Evolutionary conservation across 768 basidiomycete species (phyloP).

Genomic region (Cystobasidium tubakii): DNA sequence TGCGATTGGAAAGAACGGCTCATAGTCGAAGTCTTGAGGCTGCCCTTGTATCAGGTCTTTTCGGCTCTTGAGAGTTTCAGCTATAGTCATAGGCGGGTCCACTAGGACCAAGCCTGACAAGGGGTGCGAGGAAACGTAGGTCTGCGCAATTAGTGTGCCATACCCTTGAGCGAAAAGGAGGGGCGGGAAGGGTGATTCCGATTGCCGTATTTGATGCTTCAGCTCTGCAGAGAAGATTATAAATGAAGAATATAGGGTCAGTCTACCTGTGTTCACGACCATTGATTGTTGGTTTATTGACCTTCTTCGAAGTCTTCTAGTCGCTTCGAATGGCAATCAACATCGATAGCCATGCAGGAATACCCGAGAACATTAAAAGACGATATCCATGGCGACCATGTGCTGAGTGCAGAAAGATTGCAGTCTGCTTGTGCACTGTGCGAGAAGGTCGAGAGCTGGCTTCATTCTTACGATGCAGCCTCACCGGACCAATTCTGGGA

Average conservation of each 20-base stretch:
- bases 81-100: conserved; percentile 56
- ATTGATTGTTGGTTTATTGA: background rate
- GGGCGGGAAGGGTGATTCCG: conserved; percentile 58
- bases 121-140: conserved; percentile 65
- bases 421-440: background rate
- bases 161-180: conserved; percentile 56
- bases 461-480: background rate
- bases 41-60: conserved; percentile 47
- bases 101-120: conserved; percentile 62
- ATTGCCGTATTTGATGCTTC: conserved; percentile 52
- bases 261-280: background rate
- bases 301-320: conserved; percentile 37
- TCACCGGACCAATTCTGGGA: conserved; percentile 14
- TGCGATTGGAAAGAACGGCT: conserved; percentile 61
- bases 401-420: background rate
- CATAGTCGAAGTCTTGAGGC: conserved; percentile 58
- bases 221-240: conserved; percentile 46
- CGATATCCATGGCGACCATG: conserved; percentile 32
- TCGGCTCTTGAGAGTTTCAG: conserved; percentile 46
- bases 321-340: conserved; percentile 13
- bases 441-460: background rate
- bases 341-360: conserved; percentile 37
- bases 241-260: background rate
- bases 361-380: conserved; percentile 36
- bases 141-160: conserved; percentile 59